Conservation (phyloP, 2,329 filamentous ascomycete genomes). For the Sporothrix dimorphospora region DNA sequence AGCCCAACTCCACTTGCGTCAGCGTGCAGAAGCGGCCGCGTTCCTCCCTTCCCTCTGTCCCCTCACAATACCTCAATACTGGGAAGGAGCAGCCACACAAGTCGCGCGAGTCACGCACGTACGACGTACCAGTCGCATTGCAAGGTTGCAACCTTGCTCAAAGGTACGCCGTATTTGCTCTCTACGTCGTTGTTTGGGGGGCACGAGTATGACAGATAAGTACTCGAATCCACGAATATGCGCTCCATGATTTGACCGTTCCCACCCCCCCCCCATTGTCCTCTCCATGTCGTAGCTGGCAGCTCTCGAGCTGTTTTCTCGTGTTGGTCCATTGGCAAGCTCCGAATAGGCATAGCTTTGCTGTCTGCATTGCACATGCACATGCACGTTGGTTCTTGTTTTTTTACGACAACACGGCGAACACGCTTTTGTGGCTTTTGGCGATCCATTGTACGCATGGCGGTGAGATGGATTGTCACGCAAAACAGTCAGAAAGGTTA, state of each 20-base stretch:
- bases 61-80: neutral
- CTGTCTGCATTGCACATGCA: neutral
- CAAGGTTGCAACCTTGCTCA: neutral
- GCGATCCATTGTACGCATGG: neutral
- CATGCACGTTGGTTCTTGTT: neutral
- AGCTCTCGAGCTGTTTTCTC: neutral
- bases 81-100: neutral
- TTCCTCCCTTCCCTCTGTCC: neutral
- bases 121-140: conserved; percentile 9
- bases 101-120: conserved; percentile 1
- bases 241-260: neutral
- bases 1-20: conserved; percentile 22
- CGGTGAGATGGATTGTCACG: neutral
- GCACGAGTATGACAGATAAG: neutral
- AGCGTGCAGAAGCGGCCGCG: conserved; percentile 21
- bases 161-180: neutral
- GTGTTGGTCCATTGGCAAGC: neutral
- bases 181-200: neutral
- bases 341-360: neutral
- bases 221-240: conserved; percentile 2
- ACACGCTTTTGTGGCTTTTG: neutral
- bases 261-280: neutral
- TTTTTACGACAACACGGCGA: neutral
- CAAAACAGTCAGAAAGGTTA: conserved; percentile 11
- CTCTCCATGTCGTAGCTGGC: neutral